Base-by-base conservation (phyloP, 371 early-diverging fungal species). In the Mucor velutinosus region DNA sequence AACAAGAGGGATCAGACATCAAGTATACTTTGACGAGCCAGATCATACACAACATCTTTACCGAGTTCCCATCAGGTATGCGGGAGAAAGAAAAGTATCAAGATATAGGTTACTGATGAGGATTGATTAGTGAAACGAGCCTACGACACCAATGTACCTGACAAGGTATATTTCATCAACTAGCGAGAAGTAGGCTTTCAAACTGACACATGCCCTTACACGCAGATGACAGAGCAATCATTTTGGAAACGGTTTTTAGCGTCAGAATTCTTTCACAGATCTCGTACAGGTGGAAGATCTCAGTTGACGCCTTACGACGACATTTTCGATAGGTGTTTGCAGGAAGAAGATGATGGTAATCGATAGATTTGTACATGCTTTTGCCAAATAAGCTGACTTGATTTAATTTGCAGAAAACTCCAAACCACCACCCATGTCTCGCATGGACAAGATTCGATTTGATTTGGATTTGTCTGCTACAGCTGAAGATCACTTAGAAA, bases 201-300 rank as follows among this genome's bases (percentile, higher is more conserved):
- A 56, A n/a, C 12, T 49, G 35, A 39, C 60, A 7, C 43, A 53
- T 23, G 47, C 57, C 57, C 7, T n/a, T 3, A 0, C 23, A 25
- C 15, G 21, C 66, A 90, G 86, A 64, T 93, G 49, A 80, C 89
- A 32, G 95, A 95, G 66, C 89, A 89, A 60, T 82, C 87, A 51
- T 97, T 97, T 72, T 96, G 97, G 96, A 94, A 90, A 61, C 85
- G 93, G 30, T 97, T 92, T 69, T 82, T 95, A 33, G 87, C 89
- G 15, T 95, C 95, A 5, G 89, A 92, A 67, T 93, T 93, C 71
- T 96, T 95, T 73, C 94, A 96, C 77, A 81, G 95, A 23, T 89
- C 89, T 47, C 83, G 94, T 19, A 82, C 89, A 30, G 87, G 84
- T 19, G 80, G 81, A 27, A 82, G 87, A 32, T 78, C 87, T 11